Conservation (phyloP, 2,329 filamentous ascomycete genomes). For the Parastagonospora nodorum region DNA sequence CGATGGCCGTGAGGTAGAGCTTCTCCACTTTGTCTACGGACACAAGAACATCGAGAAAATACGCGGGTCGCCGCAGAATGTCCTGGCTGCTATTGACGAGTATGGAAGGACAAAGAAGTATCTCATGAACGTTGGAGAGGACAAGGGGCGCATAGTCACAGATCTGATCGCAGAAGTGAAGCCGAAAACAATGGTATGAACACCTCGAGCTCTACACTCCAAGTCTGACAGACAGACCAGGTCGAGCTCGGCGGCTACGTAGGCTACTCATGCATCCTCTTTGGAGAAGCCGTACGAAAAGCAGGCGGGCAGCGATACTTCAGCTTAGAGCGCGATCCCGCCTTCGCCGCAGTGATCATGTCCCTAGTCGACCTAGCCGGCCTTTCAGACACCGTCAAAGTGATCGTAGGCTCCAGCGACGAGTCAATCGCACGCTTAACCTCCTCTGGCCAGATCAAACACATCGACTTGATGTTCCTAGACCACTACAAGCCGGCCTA, state of each 20-base stretch:
- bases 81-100: constrained; percentile 73
- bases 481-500: constrained; percentile 84
- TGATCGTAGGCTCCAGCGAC: constrained; percentile 72
- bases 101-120: constrained; percentile 69
- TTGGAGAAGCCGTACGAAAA: constrained; percentile 67
- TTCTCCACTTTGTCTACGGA: constrained; percentile 71
- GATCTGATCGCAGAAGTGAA: constrained; percentile 70
- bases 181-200: constrained; percentile 65
- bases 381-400: constrained; percentile 69
- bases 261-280: constrained; percentile 80
- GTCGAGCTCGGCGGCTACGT: constrained; percentile 82
- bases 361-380: constrained; percentile 76
- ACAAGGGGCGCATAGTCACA: constrained; percentile 73
- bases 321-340: constrained; percentile 74
- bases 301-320: constrained; percentile 70
- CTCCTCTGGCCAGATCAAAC: constrained; percentile 56
- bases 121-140: constrained; percentile 79
- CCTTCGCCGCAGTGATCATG: constrained; percentile 72
- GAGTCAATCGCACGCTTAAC: constrained; percentile 67
- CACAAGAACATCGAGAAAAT: constrained; percentile 67
- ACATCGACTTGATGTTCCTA: constrained; percentile 75
- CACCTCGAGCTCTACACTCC: neutral
- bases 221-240: constrained; percentile 32
- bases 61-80: constrained; percentile 65
- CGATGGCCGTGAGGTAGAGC: constrained; percentile 74